Percentiles rank a stretch among this genome's conserved stretches.
These are phyloP conservation scores for Kingdonia uniflora DNA, from an alignment of 164 flowering plant genomes.

Conservation along the genomic window DNA sequence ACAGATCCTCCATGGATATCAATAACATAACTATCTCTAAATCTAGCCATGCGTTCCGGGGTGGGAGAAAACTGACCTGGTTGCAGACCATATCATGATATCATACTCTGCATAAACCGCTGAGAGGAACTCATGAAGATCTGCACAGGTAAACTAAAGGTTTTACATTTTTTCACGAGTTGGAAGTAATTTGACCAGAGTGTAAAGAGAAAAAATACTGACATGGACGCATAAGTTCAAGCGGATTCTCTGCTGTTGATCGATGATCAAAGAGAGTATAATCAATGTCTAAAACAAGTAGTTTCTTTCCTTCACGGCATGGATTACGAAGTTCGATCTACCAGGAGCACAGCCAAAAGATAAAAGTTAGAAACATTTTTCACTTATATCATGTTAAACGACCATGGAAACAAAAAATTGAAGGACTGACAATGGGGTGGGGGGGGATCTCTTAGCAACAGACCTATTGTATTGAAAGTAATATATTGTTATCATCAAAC, in stretches of 20 bases:
- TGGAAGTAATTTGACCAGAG: not conserved
- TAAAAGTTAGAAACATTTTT: not conserved
- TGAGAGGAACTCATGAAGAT: slow-evolving; percentile 93
- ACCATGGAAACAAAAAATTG: too few species aligned
- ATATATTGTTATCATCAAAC: too few species aligned
- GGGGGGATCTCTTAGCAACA: too few species aligned
- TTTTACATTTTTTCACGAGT: not conserved
- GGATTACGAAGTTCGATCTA: slow-evolving; percentile 77
- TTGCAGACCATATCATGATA: slow-evolving; percentile 98
- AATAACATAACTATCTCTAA: not conserved
- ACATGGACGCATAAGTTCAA: slow-evolving; percentile 98
- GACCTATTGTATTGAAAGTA: too few species aligned
- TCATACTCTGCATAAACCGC: slow-evolving; percentile 95
- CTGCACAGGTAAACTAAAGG: slow-evolving; percentile 36
- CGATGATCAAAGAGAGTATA: slow-evolving; percentile 97
- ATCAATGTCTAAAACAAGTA: slow-evolving; percentile 94
- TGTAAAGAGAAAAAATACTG: slow-evolving; percentile 14
- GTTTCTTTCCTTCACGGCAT: slow-evolving; percentile 84
- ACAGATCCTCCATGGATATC: too few species aligned
- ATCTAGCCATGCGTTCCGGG: not conserved
- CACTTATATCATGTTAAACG: too few species aligned
- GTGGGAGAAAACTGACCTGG: slow-evolving; percentile 42
- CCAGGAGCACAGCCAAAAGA: slow-evolving; percentile 4
- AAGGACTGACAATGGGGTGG: too few species aligned
- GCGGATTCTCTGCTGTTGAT: slow-evolving; percentile 92